phyloP scores from a whole-genome alignment of 805 yeast genomes.

The Wickerhamomyces chambardii region DNA sequence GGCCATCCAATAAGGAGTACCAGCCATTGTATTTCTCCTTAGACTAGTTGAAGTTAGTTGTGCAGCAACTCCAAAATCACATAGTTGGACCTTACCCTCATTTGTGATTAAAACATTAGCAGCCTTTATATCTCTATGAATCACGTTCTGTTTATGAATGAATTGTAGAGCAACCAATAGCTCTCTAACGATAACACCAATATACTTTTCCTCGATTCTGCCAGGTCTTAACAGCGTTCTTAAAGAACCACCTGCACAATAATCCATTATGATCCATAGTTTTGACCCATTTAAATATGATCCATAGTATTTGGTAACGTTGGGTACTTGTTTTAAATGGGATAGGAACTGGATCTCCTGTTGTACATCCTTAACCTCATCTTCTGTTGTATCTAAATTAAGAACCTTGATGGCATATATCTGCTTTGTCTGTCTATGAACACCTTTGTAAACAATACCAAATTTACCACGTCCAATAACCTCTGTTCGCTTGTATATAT shows the following conservation, averaged over 20 bases:
- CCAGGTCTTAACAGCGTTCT: constrained; percentile 85
- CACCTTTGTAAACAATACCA: constrained; percentile 92
- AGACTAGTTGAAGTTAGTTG: constrained; percentile 66
- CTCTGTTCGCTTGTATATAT: constrained; percentile 70
- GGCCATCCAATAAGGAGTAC: constrained; percentile 98
- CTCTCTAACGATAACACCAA: constrained; percentile 82
- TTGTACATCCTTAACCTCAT: constrained; percentile 92
- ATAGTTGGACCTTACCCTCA: constrained; percentile 83
- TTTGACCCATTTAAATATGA: constrained; percentile 82
- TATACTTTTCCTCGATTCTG: constrained; percentile 72
- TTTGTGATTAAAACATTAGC: constrained; percentile 88
- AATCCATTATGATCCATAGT: constrained; percentile 96
- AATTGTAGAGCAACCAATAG: constrained; percentile 65
- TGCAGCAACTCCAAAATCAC: constrained; percentile 99
- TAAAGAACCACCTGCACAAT: constrained; percentile 94
- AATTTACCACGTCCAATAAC: constrained; percentile 94
- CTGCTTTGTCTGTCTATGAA: constrained; percentile 56
- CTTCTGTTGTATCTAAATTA: constrained; percentile 86
- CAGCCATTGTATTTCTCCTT: constrained; percentile 92
- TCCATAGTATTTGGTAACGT: constrained; percentile 88
- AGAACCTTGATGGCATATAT: constrained; percentile 90
- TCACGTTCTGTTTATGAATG: constrained; percentile 85
- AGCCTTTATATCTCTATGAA: constrained; percentile 94
- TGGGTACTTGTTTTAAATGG: constrained; percentile 73
- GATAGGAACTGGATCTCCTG: constrained; percentile 84